These are phyloP conservation scores for Pichia membranifaciens DNA, from an alignment of 805 yeast species.

Conservation along the genomic window DNA sequence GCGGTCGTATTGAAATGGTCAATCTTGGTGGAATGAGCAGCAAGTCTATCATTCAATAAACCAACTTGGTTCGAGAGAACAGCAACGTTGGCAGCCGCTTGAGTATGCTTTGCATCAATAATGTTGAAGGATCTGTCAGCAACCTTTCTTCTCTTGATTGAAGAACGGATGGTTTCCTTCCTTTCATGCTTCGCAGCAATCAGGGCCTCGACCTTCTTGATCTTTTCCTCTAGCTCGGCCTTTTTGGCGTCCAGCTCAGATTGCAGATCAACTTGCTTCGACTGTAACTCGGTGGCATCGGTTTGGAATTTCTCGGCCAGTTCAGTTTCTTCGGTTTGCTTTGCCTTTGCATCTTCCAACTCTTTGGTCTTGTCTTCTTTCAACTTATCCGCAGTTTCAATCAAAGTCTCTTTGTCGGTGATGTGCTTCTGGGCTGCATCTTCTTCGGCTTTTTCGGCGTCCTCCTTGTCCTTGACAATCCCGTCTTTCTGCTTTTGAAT, in stretches of 20 bases:
- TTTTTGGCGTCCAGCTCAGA: conserved; percentile 37
- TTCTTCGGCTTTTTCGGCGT: conserved; percentile 41
- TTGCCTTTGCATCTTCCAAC: conserved; percentile 26
- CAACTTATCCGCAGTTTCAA: conserved; percentile 39
- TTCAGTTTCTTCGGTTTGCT: conserved; percentile 28
- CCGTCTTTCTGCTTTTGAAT: conserved; percentile 37
- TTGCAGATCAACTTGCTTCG: conserved; percentile 34
- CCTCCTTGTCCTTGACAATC: conserved; percentile 40
- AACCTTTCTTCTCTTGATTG: conserved; percentile 34
- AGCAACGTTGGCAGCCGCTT: conserved; percentile 34
- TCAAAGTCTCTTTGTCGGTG: conserved; percentile 37
- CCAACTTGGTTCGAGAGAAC: conserved; percentile 39
- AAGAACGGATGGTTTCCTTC: conserved; percentile 21
- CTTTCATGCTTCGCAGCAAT: conserved; percentile 38
- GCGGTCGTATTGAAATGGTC: conserved; percentile 33
- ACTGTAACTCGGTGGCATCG: conserved; percentile 35
- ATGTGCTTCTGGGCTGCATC: conserved; percentile 43
- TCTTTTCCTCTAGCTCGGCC: conserved; percentile 29
- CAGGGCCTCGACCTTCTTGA: conserved; percentile 34
- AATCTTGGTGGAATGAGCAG: conserved; percentile 41
- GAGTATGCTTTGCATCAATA: conserved; percentile 32
- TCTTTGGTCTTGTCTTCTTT: conserved; percentile 30
- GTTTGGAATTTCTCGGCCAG: conserved; percentile 33
- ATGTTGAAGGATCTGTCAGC: conserved; percentile 33
- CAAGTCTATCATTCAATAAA: conserved; percentile 36